phyloP scores from a whole-genome alignment of 768 basidiomycete species.

The Tricholoma matsutake region DNA sequence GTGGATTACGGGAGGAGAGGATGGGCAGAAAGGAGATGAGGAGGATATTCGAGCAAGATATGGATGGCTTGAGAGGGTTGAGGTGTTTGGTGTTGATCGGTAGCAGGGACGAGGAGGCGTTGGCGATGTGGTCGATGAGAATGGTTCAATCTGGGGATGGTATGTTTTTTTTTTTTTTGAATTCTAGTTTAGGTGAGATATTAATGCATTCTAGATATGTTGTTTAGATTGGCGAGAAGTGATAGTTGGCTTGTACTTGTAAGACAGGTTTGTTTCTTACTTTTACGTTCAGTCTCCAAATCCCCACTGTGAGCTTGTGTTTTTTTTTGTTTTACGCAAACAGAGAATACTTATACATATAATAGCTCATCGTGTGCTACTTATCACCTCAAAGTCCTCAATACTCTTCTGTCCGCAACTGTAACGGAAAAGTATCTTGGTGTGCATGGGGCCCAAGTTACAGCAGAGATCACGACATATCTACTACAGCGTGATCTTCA shows the following conservation, averaged over 20 bases:
- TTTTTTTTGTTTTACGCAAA: not conserved
- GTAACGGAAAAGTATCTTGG: slow-evolving; percentile 25
- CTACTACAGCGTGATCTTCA: slow-evolving; percentile 49
- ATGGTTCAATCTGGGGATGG: slow-evolving; percentile 31
- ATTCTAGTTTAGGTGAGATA: not conserved
- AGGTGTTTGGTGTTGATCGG: slow-evolving; percentile 66
- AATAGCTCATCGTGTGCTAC: slow-evolving; percentile 47
- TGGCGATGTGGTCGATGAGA: slow-evolving; percentile 45
- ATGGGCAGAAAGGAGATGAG: slow-evolving; percentile 44
- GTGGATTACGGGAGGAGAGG: slow-evolving; percentile 44
- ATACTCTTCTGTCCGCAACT: slow-evolving; percentile 38
- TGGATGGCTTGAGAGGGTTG: slow-evolving; percentile 52
- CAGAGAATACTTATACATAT: slow-evolving; percentile 1
- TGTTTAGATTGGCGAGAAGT: slow-evolving; percentile 37
- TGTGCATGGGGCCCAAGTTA: slow-evolving; percentile 26
- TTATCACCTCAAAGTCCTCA: slow-evolving; percentile 50
- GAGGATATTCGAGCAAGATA: slow-evolving; percentile 47
- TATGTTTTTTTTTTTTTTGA: slow-evolving; percentile 6
- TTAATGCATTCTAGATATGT: slow-evolving; percentile 26
- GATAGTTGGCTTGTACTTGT: slow-evolving; percentile 64
- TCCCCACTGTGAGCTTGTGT: slow-evolving; percentile 46
- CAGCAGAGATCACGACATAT: slow-evolving; percentile 39
- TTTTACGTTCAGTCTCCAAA: slow-evolving; percentile 51
- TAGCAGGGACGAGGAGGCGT: slow-evolving; percentile 38
- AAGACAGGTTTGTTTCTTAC: slow-evolving; percentile 41